These are phyloP conservation scores for Suhomyces sp. DNA, from an alignment of 805 yeast genomes.

Conservation along the genomic window DNA sequence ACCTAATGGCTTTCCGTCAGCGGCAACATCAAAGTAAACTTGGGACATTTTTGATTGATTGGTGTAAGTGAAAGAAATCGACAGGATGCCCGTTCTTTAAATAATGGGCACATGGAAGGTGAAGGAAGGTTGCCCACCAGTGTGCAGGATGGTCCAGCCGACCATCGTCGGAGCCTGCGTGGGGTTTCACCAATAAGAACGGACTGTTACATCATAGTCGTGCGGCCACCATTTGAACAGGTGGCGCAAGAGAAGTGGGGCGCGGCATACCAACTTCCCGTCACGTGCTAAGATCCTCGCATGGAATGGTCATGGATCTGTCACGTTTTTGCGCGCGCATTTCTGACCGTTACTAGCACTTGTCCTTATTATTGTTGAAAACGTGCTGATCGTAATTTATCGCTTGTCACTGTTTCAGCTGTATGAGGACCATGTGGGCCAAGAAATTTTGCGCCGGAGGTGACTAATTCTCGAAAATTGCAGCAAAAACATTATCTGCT, in stretches of 20 bases:
- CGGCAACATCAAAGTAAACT: constrained; percentile 80
- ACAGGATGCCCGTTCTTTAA: constrained; percentile 2
- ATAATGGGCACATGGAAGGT: constrained; percentile 4
- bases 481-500: not conserved
- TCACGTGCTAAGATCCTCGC: not conserved
- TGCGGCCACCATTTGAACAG: not conserved
- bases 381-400: not conserved
- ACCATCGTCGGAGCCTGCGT: not conserved
- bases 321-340: not conserved
- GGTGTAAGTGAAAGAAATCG: constrained; percentile 1
- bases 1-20: constrained; percentile 67
- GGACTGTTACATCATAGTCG: constrained; percentile 5
- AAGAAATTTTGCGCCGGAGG: not conserved
- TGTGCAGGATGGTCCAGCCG: constrained; percentile 3
- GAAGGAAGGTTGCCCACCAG: not conserved
- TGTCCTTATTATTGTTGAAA: not conserved
- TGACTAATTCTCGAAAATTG: not conserved
- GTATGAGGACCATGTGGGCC: not conserved
- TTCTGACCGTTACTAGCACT: not conserved
- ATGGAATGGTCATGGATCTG: not conserved
- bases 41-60: constrained; percentile 46
- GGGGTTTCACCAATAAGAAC: not conserved
- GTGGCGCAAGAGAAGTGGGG: not conserved
- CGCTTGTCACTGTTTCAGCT: not conserved
- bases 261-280: not conserved